Base-by-base conservation (phyloP, 192 early-diverging fungal genomes). In the Rhizophagus clarus region DNA sequence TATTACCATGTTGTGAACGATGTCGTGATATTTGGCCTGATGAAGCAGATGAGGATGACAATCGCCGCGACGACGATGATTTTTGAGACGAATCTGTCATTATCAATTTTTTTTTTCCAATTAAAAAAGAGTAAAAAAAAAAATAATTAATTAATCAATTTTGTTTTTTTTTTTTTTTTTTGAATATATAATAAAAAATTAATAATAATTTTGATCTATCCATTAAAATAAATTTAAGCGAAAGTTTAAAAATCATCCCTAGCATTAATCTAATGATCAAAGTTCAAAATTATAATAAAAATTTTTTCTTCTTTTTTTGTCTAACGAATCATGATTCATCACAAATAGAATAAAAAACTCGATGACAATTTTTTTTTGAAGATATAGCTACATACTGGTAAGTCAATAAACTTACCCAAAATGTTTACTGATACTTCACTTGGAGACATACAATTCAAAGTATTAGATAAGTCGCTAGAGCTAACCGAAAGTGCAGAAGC, bases 61-160 rank as follows among this genome's bases (percentile, higher is more conserved):
- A 45, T 31, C 72, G 40, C 28, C 72, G 22, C n/a, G 69, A 66
- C 2, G 69, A 66, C 14, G 32, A 34, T 10, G 72, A 26, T 74
- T 74, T 74, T 74, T 47, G 72, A 6, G 72, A 20, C 7, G 72
- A 51, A 47, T 74, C 37, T 74, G 42, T 51, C 72, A 74, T 74
- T 20, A 56, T 56, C 51, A 17, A 56, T 56, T 20, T 56, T 51
- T 20, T 51, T 56, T 20, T 56, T 56, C 5, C 4, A 49, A 49
- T 20, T 15, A 17, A 17, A 20, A 5, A 20, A 4, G 15, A 17
- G 20, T 17, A 56, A 56, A 56, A 56, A 56, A 56, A 56, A 4
- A 20, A 42, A 42, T 22, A 56, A 51, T 15, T 20, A 56, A 56
- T 56, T 20, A 56, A 20, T 17, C 20, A 56, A 17, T 56, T 20